A percentile compares a stretch with the other conserved stretches of the same genome.
Evolutionary conservation across 768 basidiomycete genomes (phyloP).

Genomic region (Termitomyces sp.): DNA sequence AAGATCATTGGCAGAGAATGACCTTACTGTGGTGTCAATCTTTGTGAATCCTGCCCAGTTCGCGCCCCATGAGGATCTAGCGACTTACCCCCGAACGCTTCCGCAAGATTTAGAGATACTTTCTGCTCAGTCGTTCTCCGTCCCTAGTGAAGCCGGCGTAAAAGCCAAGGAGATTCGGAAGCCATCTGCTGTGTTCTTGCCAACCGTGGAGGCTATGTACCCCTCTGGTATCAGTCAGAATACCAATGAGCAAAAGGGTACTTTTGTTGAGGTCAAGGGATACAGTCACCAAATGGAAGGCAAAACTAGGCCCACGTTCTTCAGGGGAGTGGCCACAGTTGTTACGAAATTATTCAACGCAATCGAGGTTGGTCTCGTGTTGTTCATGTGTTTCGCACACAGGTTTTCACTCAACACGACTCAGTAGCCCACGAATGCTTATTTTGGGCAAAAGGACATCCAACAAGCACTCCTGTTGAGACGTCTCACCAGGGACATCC

Average conservation of each 20-base stretch:
- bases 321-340: conserved; percentile 92
- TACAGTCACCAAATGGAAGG: conserved; percentile 95
- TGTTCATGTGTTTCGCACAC: neutral
- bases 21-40: conserved; percentile 86
- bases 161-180: conserved; percentile 24
- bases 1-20: conserved; percentile 69
- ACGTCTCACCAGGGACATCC: conserved; percentile 70
- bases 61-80: conserved; percentile 90
- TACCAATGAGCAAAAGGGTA: conserved; percentile 68
- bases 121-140: conserved; percentile 24
- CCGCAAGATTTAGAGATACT: conserved; percentile 67
- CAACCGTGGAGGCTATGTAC: conserved; percentile 81
- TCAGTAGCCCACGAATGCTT: conserved; percentile 77
- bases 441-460: conserved; percentile 98
- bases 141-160: conserved; percentile 11
- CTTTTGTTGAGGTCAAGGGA: conserved; percentile 90
- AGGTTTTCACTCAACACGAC: neutral
- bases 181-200: conserved; percentile 73
- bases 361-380: conserved; percentile 57
- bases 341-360: conserved; percentile 94
- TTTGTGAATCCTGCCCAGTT: conserved; percentile 99
- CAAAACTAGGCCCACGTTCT: conserved; percentile 79
- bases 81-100: conserved; percentile 86
- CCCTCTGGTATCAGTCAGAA: conserved; percentile 86
- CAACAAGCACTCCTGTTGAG: conserved; percentile 89